Conservation (phyloP, 2,329 filamentous ascomycete species). For the Rhinocladiella mackenziei region DNA sequence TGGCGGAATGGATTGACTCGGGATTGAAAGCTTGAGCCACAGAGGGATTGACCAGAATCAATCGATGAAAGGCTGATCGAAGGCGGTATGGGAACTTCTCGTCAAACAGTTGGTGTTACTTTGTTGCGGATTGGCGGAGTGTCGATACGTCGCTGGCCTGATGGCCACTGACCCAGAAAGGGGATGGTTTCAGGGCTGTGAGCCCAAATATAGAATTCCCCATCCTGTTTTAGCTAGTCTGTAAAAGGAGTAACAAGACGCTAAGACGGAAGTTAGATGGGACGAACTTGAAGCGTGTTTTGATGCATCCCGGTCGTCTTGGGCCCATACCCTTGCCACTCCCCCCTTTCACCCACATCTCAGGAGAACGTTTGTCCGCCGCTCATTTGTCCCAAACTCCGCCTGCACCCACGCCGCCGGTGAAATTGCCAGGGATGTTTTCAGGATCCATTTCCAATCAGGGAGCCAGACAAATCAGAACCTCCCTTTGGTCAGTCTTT, state of each 20-base stretch:
- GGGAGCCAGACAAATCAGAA: conserved; percentile 14
- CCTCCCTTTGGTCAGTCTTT: neutral
- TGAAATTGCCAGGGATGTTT: conserved; percentile 15
- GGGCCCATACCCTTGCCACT: conserved; percentile 12
- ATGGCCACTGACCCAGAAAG: conserved; percentile 6
- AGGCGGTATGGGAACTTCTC: conserved; percentile 19
- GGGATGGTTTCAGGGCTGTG: conserved; percentile 16
- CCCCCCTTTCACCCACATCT: conserved; percentile 13
- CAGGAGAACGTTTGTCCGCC: conserved; percentile 5
- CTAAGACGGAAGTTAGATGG: conserved; percentile 21
- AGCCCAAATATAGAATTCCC: conserved; percentile 21
- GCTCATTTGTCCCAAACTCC: conserved; percentile 26
- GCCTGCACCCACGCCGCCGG: conserved; percentile 12
- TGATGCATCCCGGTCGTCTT: no score
- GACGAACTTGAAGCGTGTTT: conserved; percentile 19
- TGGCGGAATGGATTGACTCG: no score
- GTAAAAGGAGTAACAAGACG: conserved; percentile 14
- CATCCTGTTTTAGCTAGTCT: conserved; percentile 7
- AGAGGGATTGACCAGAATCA: neutral
- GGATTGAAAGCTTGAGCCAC: no score
- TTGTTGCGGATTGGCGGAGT: conserved; percentile 12
- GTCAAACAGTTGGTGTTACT: conserved; percentile 13
- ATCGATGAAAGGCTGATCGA: conserved; percentile 12
- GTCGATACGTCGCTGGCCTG: conserved; percentile 4
- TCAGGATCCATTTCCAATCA: conserved; percentile 8